Base-by-base conservation (phyloP, 2,329 filamentous ascomycete species). In the Beauveria medogensis region DNA sequence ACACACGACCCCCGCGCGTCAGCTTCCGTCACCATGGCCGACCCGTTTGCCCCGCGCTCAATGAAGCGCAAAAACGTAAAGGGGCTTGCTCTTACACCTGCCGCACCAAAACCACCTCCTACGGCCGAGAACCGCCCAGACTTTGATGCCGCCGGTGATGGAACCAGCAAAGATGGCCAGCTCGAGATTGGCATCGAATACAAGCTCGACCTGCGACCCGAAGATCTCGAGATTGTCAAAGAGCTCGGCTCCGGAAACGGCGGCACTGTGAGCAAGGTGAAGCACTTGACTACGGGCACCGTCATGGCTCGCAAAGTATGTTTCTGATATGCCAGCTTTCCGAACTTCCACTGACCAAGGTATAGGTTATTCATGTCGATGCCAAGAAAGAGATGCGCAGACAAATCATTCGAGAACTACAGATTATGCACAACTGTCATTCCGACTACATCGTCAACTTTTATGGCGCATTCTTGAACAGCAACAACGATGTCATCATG, bases 61-160 rank as follows among this genome's bases (percentile, higher is more conserved):
- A 89, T 99, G 87, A 97, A 97, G 87, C 89, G 93, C 82, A 97
- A 97, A 85, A 99, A 99, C 74, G 89, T 96, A 75, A 97, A 97
- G 79, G 93, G 92, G 43, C 87, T 99, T 55, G 92, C 92, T 67
- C 81, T 99, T 71, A 92, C 86, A 69, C 87, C 90, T 55, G 86
- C 89, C 26, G 82, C 89, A 52, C 88, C 91, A 47, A 91, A 91
- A 64, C 79, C 84, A 55, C 78, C 85, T 59, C 84, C 87, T 59
- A 87, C 90, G 34, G 88, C 90, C 51, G 89, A 91, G 69, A 87
- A 85, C 63, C 90, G 83, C 63, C 76, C 74, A 59, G 81, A 85
- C 60, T 80, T 82, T 66, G 84, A 82, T 65, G 78, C 82, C 60
- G 83, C 81, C 65, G 88, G 90, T 70, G 79, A 82, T 63, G 78